Base-by-base conservation (phyloP, 73 alveolate species). In the Tetrahymena borealis region DNA sequence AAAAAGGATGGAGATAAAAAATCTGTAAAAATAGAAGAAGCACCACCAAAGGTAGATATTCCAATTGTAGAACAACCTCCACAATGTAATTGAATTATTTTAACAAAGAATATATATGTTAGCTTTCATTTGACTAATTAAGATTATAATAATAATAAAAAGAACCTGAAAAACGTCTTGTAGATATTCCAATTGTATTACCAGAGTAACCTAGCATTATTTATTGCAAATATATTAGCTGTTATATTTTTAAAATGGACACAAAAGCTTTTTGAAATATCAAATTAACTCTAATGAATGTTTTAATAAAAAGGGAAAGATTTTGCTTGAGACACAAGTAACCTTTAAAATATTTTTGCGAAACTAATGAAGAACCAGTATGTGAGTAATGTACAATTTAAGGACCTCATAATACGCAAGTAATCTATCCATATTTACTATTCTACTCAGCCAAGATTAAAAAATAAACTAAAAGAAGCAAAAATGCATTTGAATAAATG, bases 361-460 rank as follows among this genome's bases (percentile, higher is more conserved):
- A 98, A 91, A 93, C 98, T 20, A 97, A 98, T 93, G 99, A 98
- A 91, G 99, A 98, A 90, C 98, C 98, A 3, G 97, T 98, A 28
- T 98, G 99, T 93, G 96, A 97, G 39, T 99, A 98, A 94, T 98
- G 99, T 94, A 98, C 98, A 42, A 97, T 98, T 31, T 96, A 97
- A 96, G 99, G 99, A 1, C 99, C 99, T 33, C 99, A 98, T 93
- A 98, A 97, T 95, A 97, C 99, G 32, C 94, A 97, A 95, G 85
- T 60, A 60, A 16, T 2, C 10, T 60, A 9, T 39, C 16, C 43
- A 24, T 60, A 24, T 24, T 15, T 60, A 60, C 3, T 15, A 16
- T 28, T 20, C 28, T 60, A n/a, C n/a, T n/a, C n/a, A n/a, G n/a
- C n/a, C n/a, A n/a, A n/a, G n/a, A n/a, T n/a, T n/a, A n/a, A n/a